Evolutionary conservation across 2,329 filamentous ascomycete genomes (phyloP), one percentile per base, ranked within the genome.

Genomic region (Pseudohalonectria lignicola): DNA sequence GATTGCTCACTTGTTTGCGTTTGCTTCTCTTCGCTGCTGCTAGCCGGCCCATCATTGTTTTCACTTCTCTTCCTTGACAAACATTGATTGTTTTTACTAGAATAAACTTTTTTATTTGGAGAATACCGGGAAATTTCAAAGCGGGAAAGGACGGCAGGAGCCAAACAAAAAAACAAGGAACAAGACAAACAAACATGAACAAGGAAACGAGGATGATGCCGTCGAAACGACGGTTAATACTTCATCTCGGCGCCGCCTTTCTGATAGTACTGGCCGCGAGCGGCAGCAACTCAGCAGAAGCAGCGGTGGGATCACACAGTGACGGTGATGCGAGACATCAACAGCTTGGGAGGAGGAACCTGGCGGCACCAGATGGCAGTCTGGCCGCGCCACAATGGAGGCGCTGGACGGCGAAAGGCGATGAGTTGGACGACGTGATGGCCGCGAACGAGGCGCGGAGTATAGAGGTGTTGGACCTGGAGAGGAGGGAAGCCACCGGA

Each of bases 111-210:
- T n/a, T n/a, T n/a, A n/a, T n/a, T n/a, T n/a, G n/a, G n/a, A n/a
- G n/a, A n/a, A n/a, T n/a, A n/a, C n/a, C n/a, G n/a, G n/a, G n/a
- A n/a, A n/a, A n/a, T n/a, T n/a, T n/a, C 36, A 21, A 38, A 50
- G 52, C 47, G 45, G 46, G 31, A 37, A 29, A 32, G 45, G 36
- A 42, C 36, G 43, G 39, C 36, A 33, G 20, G 7, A 15, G 8
- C 7, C 8, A 33, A 33, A 19, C 16, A 7, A 18, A 17, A 19
- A 19, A 13, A 19, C n/a, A n/a, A n/a, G n/a, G n/a, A n/a, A n/a
- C n/a, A n/a, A n/a, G n/a, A n/a, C n/a, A n/a, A n/a, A n/a, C n/a
- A n/a, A n/a, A n/a, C n/a, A n/a, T n/a, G n/a, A n/a, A n/a, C n/a
- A n/a, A n/a, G n/a, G n/a, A n/a, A n/a, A n/a, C n/a, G n/a, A n/a